Conservation (phyloP, 768 basidiomycete species). For the Gymnopilus dilepis region DNA sequence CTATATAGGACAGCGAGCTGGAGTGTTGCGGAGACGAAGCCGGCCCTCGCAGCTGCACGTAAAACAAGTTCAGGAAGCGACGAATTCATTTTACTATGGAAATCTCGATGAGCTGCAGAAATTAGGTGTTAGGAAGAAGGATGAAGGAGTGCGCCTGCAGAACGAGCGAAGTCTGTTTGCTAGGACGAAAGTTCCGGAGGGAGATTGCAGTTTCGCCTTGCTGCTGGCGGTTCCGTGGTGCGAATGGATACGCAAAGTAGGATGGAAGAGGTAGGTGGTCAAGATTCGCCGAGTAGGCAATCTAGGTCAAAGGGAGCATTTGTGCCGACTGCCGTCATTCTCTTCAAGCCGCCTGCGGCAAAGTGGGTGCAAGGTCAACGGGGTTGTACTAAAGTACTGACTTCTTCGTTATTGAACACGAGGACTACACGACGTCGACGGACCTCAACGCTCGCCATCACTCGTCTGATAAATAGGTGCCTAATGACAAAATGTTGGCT, state of each 20-base stretch:
- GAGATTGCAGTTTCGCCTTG: slow-evolving; percentile 2
- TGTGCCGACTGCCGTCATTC: slow-evolving; percentile 6
- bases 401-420: slow-evolving; percentile 22
- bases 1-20: slow-evolving; percentile 21
- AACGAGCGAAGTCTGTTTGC: slow-evolving; percentile 11
- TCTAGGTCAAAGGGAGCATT: not conserved
- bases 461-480: slow-evolving; percentile 11
- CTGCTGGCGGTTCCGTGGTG: slow-evolving; percentile 10
- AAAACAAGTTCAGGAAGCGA: slow-evolving; percentile 25
- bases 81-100: slow-evolving; percentile 24
- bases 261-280: slow-evolving; percentile 1
- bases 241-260: not conserved
- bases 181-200: slow-evolving; percentile 7
- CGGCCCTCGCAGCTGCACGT: slow-evolving; percentile 16
- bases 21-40: slow-evolving; percentile 11
- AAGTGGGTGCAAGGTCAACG: not conserved
- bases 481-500: slow-evolving; percentile 1
- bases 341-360: slow-evolving; percentile 12
- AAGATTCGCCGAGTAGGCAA: not conserved
- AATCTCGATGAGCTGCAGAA: slow-evolving; percentile 23
- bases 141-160: slow-evolving; percentile 10
- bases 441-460: slow-evolving; percentile 26
- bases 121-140: slow-evolving; percentile 16
- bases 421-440: slow-evolving; percentile 31
- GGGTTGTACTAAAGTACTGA: not conserved